phyloP scores from a whole-genome alignment of 2,329 filamentous ascomycete genomes.

The Fusarium concolor region DNA sequence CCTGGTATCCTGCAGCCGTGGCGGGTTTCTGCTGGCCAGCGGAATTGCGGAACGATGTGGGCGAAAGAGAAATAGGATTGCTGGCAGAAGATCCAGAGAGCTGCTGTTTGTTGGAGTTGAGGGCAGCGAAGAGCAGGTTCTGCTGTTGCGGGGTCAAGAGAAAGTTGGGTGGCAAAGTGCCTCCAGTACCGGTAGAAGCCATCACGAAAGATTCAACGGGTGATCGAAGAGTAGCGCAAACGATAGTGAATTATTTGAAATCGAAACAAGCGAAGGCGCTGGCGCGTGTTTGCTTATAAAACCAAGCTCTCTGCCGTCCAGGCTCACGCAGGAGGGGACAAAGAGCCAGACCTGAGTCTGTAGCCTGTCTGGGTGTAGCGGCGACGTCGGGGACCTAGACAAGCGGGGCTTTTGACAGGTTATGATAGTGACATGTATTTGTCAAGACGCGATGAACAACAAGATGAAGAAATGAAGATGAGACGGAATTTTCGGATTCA shows the following conservation, averaged over 20 bases:
- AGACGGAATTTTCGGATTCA: conserved; percentile 38
- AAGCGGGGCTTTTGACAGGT: conserved; percentile 29
- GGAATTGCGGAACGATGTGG: conserved; percentile 63
- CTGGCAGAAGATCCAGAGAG: conserved; percentile 51
- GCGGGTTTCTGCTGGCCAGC: conserved; percentile 58
- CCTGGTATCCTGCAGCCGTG: conserved; percentile 64
- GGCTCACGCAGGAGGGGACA: conserved; percentile 42
- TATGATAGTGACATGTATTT: conserved; percentile 12
- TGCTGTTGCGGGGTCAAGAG: conserved; percentile 82
- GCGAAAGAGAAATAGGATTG: conserved; percentile 58
- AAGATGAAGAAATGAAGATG: conserved; percentile 3
- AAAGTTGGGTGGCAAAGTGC: conserved; percentile 64
- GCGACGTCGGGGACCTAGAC: conserved; percentile 38
- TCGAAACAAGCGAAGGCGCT: conserved; percentile 16
- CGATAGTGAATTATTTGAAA: conserved; percentile 5
- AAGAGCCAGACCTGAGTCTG: conserved; percentile 38
- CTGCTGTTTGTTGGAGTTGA: conserved; percentile 73
- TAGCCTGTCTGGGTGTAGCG: conserved; percentile 18
- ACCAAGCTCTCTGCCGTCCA: conserved; percentile 44
- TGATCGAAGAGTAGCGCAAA: conserved; percentile 9
- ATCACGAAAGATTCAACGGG: conserved; percentile 51
- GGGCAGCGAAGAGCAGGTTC: conserved; percentile 78
- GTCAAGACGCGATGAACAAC: conserved; percentile 16
- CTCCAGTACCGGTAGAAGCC: conserved; percentile 62
- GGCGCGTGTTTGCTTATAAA: conserved; percentile 36